phyloP scores from a whole-genome alignment of 148 eudicot species.

The Nepenthes mirabilis region DNA sequence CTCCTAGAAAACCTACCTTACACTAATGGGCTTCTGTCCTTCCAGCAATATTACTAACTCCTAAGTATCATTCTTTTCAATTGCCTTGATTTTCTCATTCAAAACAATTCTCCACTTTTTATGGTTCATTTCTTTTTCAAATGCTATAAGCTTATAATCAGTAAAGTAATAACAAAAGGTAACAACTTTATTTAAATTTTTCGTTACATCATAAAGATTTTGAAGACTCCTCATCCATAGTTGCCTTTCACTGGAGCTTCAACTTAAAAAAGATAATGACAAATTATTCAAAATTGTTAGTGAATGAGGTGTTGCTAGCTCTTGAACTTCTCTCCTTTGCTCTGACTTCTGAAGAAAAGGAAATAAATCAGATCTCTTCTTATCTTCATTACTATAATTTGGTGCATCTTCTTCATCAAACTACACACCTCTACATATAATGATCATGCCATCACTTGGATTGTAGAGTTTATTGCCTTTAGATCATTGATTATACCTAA shows the following conservation, averaged over 20 bases:
- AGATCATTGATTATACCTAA: not conserved
- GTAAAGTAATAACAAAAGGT: not conserved
- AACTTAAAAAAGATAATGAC: no score
- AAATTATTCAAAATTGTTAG: no score
- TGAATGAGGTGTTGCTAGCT: not conserved
- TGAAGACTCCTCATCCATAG: not conserved
- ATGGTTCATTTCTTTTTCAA: not conserved
- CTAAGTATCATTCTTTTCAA: conserved; percentile 1
- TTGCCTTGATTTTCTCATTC: not conserved
- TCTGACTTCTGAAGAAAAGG: not conserved
- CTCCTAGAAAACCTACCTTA: not conserved
- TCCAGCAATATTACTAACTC: not conserved
- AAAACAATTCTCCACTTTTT: not conserved
- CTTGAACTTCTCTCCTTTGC: not conserved
- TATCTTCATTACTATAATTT: not conserved
- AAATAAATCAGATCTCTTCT: not conserved
- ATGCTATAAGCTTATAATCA: not conserved
- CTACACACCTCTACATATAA: not conserved
- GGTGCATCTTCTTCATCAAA: not conserved
- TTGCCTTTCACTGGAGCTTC: not conserved
- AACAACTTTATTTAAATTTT: not conserved
- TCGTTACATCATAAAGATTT: not conserved
- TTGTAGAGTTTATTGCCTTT: not conserved
- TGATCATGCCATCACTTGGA: not conserved
- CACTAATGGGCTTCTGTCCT: not conserved